These are phyloP conservation scores for Cornus controversa DNA, from an alignment of 148 eudicot species.

Conservation along the genomic window DNA sequence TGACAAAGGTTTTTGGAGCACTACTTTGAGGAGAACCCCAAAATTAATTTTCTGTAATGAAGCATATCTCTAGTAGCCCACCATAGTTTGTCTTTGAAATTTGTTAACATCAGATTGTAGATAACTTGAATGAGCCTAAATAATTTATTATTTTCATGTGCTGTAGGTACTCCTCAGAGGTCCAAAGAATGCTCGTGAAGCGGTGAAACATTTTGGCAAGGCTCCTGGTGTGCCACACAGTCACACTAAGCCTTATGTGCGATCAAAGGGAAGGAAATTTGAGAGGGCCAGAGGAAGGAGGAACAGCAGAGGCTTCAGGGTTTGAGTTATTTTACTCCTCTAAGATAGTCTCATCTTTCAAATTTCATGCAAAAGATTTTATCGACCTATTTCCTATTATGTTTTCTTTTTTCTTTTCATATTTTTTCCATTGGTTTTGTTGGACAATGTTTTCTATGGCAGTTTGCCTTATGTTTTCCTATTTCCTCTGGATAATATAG, in stretches of 20 bases:
- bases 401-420: too few relatives aligned
- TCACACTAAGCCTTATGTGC: constrained; percentile 89
- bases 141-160: not conserved
- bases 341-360: not conserved
- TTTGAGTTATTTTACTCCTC: constrained; percentile 25
- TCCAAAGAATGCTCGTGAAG: constrained; percentile 84
- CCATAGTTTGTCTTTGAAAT: not conserved
- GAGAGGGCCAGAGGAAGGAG: constrained; percentile 86
- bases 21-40: too few relatives aligned
- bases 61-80: not conserved
- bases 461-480: too few relatives aligned
- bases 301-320: constrained; percentile 86
- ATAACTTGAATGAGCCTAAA: not conserved
- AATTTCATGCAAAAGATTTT: too few relatives aligned
- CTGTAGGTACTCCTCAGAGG: constrained; percentile 88
- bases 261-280: constrained; percentile 77
- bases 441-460: too few relatives aligned
- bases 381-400: not conserved
- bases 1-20: too few relatives aligned
- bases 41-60: not conserved
- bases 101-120: not conserved
- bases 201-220: constrained; percentile 85
- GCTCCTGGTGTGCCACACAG: constrained; percentile 99
- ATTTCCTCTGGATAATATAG: too few relatives aligned
- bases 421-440: too few relatives aligned